Evolutionary conservation across 306 rosid genomes (phyloP), one percentile per base, ranked within the genome.

Genomic region (Vigna trinervia): DNA sequence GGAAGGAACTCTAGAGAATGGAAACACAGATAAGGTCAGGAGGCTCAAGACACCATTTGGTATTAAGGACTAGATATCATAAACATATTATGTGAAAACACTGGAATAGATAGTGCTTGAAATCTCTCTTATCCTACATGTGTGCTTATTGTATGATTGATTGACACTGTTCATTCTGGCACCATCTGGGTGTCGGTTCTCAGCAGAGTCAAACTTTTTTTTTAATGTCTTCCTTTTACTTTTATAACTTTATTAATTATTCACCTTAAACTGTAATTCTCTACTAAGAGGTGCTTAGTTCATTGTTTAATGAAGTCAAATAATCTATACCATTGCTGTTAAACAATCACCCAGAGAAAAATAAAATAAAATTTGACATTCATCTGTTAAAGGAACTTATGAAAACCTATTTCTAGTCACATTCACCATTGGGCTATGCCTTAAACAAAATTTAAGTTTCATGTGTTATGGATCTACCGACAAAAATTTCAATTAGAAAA

Each of bases 141-240:
- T 71, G 73, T 66, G 80, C 34, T 59, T 79, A 23, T 59, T 79
- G 73, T 71, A 64, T 84, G 51, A 81, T 85, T 81, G 81, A 74
- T 74, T 75, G 26, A 46, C 71, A 68, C 32, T 71, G 57, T 32
- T 67, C 77, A 0, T 69, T 73, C 69, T 62, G 71, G 70, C 78
- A 80, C 51, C 1, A 57, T 73, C 58, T 77, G 22, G 71, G 26
- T 78, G 81, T 58, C 69, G 58, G 8, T 80, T 75, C 64, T 85
- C 68, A 57, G 67, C 73, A 85, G 65, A 43, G 80, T 71, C 61
- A 57, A 80, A 83, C 76, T 15, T 32, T n/a, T 15, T 32, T n/a
- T 58, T 17, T 30, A 59, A 59, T 2, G 12, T 66, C 1, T 19
- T 68, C 20, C 12, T 67, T 67, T 3, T 45, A 20, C 0, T 46